Evolutionary conservation across 257 asterid species (phyloP).

Genomic region (Salvia hispanica): DNA sequence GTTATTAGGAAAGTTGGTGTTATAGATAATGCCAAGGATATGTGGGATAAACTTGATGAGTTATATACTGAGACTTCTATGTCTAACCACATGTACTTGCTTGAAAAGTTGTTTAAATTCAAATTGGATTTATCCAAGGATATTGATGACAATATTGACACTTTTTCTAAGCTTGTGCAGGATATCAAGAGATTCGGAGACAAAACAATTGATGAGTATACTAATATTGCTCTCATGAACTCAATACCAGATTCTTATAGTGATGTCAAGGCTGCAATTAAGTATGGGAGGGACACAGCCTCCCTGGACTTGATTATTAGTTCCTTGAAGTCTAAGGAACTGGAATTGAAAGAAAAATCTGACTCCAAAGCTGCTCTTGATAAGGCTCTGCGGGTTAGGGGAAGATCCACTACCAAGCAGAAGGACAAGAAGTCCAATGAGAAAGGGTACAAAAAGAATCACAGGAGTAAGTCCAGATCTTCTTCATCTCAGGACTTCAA

Average conservation of each 20-base stretch:
- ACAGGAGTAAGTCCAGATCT: no score
- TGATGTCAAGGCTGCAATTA: neutral
- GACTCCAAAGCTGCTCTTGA: no score
- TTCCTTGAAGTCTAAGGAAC: no score
- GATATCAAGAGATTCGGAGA: neutral
- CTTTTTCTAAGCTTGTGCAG: no score
- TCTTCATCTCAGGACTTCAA: no score
- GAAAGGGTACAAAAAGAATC: no score
- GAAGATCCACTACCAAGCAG: no score
- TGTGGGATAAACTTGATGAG: neutral
- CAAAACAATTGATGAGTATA: neutral
- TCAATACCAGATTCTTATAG: neutral
- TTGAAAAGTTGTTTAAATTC: neutral
- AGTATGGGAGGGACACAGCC: no score
- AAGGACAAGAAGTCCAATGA: no score
- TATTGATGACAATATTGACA: neutral
- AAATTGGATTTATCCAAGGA: neutral
- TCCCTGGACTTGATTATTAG: no score
- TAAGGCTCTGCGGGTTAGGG: no score
- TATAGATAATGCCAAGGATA: neutral
- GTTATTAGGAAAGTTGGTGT: neutral
- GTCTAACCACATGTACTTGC: neutral
- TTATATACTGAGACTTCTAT: neutral
- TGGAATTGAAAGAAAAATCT: no score
- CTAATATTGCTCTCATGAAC: neutral